Base-by-base conservation (phyloP, 192 early-diverging fungal genomes). In the Chytriomyces hyalinus region DNA sequence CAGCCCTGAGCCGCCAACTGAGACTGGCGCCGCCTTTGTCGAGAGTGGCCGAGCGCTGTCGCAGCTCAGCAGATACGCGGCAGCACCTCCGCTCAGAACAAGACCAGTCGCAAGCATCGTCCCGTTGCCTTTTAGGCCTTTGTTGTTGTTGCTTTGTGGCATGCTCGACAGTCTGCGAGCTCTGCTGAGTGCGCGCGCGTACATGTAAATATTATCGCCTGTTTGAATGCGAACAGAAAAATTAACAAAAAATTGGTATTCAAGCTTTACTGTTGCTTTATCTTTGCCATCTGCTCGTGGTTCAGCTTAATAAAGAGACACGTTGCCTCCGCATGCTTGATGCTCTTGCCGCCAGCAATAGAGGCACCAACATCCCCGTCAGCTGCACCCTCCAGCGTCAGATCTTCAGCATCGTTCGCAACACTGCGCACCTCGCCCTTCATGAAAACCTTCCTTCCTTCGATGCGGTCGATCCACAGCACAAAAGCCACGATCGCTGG, bases 381-480 rank as follows among this genome's bases (percentile, higher is more conserved):
- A 36, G 36, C 36, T 3, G 4, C 36, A 36, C 36, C 36, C 26
- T 28, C 64, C 17, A 53, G 11, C 15, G 26, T 3, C 28, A n/a
- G 20, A 45, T 66, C 65, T 3, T 6, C 36, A 15, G n/a, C 59
- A 9, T 20, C 48, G 4, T 49, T 43, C 11, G 44, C 20, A 3
- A 73, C 61, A 17, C 59, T 62, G 15, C 67, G 49, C 24, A 49
- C 57, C 65, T 77, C 66, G 1, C 62, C 76, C 45, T 46, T 67
- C 28, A 77, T 43, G 59, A 69, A 77, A 9, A 77, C 67, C 67
- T 77, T 77, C n/a, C 76, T 49, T 20, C 76, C 76, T 43, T 77
- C 76, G 7, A 53, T 45, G 6, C 67, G n/a, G 11, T 77, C 76
- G 11, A 77, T 47, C 76, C 76, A 77, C 26, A 67, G 36, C 7